Evolutionary conservation across 1,284 basidiomycete genomes (phyloP).

Genomic region (Pseudozyma sp.): DNA sequence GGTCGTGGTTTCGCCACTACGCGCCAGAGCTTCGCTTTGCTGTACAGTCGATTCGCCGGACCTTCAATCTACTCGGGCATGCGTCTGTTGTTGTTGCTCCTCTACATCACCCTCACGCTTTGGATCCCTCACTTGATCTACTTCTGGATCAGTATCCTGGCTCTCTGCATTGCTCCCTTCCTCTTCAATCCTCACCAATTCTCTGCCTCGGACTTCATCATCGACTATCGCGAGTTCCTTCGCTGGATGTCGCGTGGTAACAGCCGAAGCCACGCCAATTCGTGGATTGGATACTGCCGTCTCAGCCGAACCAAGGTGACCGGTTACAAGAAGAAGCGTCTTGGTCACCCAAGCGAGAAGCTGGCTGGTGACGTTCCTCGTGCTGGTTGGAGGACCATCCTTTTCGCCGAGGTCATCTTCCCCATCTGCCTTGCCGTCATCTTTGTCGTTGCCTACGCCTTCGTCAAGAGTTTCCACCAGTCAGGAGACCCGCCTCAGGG

Average conservation of each 20-base stretch:
- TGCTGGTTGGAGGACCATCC: conserved; percentile 67
- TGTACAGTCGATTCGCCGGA: conserved; percentile 68
- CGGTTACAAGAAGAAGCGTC: conserved; percentile 69
- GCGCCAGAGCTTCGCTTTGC: conserved; percentile 65
- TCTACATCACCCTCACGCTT: conserved; percentile 68
- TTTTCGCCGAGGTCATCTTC: conserved; percentile 65
- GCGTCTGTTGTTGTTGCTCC: conserved; percentile 64
- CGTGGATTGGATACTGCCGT: conserved; percentile 69
- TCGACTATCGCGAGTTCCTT: conserved; percentile 69
- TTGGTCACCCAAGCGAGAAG: conserved; percentile 69
- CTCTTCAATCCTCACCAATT: conserved; percentile 69
- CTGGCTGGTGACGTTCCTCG: conserved; percentile 67
- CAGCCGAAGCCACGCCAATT: conserved; percentile 68
- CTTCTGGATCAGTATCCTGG: conserved; percentile 68
- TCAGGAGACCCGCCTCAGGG: conserved; percentile 70
- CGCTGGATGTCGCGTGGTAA: conserved; percentile 69
- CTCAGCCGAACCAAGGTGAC: conserved; percentile 68
- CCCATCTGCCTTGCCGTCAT: conserved; percentile 66
- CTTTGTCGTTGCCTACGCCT: conserved; percentile 67
- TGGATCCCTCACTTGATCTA: conserved; percentile 69
- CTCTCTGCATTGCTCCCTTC: conserved; percentile 68
- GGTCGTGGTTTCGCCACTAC: conserved; percentile 69
- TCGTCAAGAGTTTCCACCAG: conserved; percentile 68
- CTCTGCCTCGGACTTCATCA: conserved; percentile 67
- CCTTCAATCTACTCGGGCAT: conserved; percentile 69